These are phyloP conservation scores for Eragrostis curvula DNA, from an alignment of 176 grass and related monocot species.

Conservation along the genomic window DNA sequence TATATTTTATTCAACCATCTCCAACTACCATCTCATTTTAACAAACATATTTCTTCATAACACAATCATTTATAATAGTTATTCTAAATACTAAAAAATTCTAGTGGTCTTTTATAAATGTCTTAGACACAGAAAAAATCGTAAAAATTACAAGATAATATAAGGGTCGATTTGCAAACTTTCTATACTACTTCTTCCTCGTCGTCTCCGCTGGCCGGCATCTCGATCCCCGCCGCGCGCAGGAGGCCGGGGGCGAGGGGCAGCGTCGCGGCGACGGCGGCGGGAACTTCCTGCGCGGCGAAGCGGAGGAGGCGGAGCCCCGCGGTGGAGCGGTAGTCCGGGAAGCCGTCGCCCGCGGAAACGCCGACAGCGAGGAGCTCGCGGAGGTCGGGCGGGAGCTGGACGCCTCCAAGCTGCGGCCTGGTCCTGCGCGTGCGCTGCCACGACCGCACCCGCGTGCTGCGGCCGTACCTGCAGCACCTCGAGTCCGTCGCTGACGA, in stretches of 20 bases:
- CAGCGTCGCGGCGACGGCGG: slow-evolving; percentile 39
- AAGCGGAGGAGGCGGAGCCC: background rate
- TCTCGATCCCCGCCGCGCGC: background rate
- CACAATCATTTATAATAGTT: too few relatives aligned
- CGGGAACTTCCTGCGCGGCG: slow-evolving; percentile 20
- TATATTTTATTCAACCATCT: too few relatives aligned
- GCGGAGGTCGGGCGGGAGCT: slow-evolving; percentile 29
- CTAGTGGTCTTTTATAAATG: too few relatives aligned
- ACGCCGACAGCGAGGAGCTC: background rate
- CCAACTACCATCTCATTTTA: too few relatives aligned
- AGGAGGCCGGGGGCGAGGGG: slow-evolving; percentile 38
- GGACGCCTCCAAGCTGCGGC: slow-evolving; percentile 53
- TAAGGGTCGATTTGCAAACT: too few relatives aligned
- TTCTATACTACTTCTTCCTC: too few relatives aligned
- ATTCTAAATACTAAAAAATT: too few relatives aligned
- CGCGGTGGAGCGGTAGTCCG: background rate
- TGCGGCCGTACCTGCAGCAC: slow-evolving; percentile 89
- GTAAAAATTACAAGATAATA: too few relatives aligned
- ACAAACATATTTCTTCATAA: too few relatives aligned
- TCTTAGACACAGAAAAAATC: too few relatives aligned
- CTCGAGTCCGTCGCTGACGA: slow-evolving; percentile 84
- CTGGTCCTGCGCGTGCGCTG: slow-evolving; percentile 86
- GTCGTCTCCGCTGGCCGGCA: too few relatives aligned
- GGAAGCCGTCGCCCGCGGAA: background rate
- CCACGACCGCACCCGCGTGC: slow-evolving; percentile 83